phyloP scores from a whole-genome alignment of 2,329 filamentous ascomycete species.

The Aspergillus aculeatinus region DNA sequence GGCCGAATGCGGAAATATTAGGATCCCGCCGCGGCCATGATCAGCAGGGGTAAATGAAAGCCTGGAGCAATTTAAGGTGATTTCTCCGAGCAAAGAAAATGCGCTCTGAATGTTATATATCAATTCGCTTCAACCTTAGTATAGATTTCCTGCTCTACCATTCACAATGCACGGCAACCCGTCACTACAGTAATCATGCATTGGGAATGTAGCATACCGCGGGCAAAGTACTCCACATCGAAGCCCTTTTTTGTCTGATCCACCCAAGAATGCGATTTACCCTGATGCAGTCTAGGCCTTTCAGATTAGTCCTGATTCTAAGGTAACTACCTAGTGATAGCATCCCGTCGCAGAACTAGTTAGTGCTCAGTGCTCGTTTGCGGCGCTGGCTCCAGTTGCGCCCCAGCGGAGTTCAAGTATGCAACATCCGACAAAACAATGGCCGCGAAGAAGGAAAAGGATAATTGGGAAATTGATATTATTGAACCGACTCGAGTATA shows the following conservation, averaged over 20 bases:
- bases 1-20: conserved; percentile 16
- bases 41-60: background rate
- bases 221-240: background rate
- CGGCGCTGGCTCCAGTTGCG: no score
- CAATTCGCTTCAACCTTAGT: background rate
- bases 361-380: no score
- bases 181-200: conserved; percentile 17
- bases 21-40: background rate
- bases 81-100: no score
- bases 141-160: no score
- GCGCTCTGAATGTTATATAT: background rate
- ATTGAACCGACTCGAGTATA: background rate
- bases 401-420: no score
- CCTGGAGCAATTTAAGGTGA: background rate
- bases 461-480: background rate
- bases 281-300: background rate
- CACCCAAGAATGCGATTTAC: background rate
- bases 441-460: no score
- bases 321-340: background rate
- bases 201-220: conserved; percentile 16
- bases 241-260: background rate
- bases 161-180: background rate
- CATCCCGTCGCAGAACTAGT: background rate
- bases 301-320: background rate
- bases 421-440: no score